Conservation (phyloP, 805 yeast genomes). For the Metschnikowia lunata region DNA sequence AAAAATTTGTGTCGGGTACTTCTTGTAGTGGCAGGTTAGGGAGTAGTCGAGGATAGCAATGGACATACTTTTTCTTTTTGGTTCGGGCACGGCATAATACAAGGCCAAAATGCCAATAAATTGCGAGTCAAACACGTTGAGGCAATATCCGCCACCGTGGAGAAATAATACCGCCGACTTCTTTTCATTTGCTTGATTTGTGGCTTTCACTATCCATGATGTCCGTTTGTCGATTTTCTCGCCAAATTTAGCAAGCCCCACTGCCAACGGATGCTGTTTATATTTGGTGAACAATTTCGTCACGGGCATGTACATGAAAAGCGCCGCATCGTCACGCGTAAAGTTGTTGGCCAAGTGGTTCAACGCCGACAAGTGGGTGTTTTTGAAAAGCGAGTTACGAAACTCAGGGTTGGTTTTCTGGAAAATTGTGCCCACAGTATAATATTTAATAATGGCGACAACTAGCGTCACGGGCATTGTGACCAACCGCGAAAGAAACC, state of each 20-base stretch:
- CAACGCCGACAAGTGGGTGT: conserved; percentile 24
- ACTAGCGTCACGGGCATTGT: conserved; percentile 23
- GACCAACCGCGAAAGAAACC: conserved; percentile 20
- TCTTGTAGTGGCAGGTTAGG: conserved; percentile 18
- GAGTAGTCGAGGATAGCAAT: conserved; percentile 23
- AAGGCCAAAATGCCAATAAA: conserved; percentile 22
- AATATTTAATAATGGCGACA: conserved; percentile 22
- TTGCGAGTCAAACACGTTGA: conserved; percentile 21
- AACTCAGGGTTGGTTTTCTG: conserved; percentile 27
- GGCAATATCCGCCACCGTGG: conserved; percentile 27
- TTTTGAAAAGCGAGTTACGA: conserved; percentile 26
- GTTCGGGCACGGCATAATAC: conserved; percentile 18
- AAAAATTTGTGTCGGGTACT: conserved; percentile 24
- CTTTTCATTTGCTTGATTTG: conserved; percentile 1
- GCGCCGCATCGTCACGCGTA: conserved; percentile 20
- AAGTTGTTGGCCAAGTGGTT: conserved; percentile 24
- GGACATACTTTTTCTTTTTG: conserved; percentile 14
- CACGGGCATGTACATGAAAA: conserved; percentile 21
- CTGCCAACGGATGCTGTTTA: conserved; percentile 11
- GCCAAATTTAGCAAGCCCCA: conserved; percentile 13
- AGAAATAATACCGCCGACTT: conserved; percentile 20
- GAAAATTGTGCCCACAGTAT: conserved; percentile 31
- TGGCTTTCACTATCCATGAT: conserved; percentile 15
- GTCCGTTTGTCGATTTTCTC: conserved; percentile 12
- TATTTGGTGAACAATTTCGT: conserved; percentile 15